Base-by-base conservation (phyloP, 2,329 filamentous ascomycete genomes). In the Sclerotinia nivalis region DNA sequence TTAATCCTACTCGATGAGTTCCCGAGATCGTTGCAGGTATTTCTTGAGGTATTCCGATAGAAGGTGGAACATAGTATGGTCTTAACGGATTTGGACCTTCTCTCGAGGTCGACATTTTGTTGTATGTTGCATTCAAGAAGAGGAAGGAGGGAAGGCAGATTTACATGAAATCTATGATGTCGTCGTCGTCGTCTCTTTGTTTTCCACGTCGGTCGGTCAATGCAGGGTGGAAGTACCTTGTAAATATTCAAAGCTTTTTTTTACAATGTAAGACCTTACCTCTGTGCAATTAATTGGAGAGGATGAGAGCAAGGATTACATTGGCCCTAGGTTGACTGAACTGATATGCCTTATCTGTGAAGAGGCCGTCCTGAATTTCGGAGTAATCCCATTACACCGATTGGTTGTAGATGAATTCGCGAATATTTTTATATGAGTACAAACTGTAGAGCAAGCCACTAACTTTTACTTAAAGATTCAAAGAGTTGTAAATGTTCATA, bases 1-100 rank as follows among this genome's bases (percentile, higher is more conserved):
- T 78, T 64, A 76, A 72, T 67, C 75, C 77, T 52, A 76, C 66
- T 68, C 76, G 77, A 72, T 77, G 73, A 50, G 76, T 76, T 69
- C 71, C 73, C 28, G 71, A 70, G 70, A 69, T 77, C 18, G 74
- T 86, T 76, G 76, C 71, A 71, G 74, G 74, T 71, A 74, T 71
- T 67, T 82, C 83, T 67, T 83, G 81, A 61, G 86, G 83, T 45
- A 87, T 82, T 49, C 89, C 89, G 71, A 91, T 88, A 7, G 89
- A 88, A 4, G 89, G 89, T 50, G 89, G 89, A 72, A 85, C 82
- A 76, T 88, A 88, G 75, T 89, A 89, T 13, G 87, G 87, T 70
- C 87, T 82, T 71, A 88, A 80, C 60, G 87, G 87, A 79, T 89
- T 89, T 59, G 84, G 83, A 70, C 82, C 83, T 75, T 87, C 84